These are phyloP conservation scores for Marchantia polymorpha DNA, from an alignment of 225 moss, liverwort and hornwort species.

Conservation along the genomic window DNA sequence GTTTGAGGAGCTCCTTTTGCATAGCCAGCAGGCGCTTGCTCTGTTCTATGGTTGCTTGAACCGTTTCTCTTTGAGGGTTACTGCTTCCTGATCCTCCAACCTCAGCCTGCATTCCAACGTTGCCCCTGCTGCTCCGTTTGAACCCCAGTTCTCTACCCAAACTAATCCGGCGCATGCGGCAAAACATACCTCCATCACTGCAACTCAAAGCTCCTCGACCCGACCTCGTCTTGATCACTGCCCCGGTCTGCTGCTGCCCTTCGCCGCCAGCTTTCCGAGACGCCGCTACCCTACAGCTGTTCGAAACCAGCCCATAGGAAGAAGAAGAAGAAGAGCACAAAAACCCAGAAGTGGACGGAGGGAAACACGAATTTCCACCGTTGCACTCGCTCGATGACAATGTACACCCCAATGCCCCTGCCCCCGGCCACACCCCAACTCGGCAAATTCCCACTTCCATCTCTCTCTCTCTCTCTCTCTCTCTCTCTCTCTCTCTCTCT, in stretches of 20 bases:
- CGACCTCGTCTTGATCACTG: not conserved
- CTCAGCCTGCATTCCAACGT: constrained; percentile 26
- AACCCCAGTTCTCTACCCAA: constrained; percentile 1
- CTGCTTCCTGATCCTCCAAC: constrained; percentile 11
- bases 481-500: not conserved
- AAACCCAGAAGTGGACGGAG: constrained; percentile 3
- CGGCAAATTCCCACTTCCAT: constrained; percentile 21
- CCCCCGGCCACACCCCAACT: constrained; percentile 2
- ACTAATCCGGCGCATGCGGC: not conserved
- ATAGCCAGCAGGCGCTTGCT: constrained; percentile 61
- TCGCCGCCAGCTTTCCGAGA: not conserved
- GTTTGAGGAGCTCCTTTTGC: constrained; percentile 68
- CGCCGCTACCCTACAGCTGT: constrained; percentile 1
- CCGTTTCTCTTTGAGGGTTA: constrained; percentile 10
- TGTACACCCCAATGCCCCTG: constrained; percentile 1
- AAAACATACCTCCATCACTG: not conserved
- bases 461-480: not conserved
- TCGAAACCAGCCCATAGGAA: not conserved
- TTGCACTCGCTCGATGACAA: constrained; percentile 3
- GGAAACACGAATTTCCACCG: constrained; percentile 11
- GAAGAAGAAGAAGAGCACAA: not conserved
- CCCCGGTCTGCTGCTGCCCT: not conserved
- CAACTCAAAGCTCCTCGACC: not conserved
- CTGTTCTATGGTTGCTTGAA: constrained; percentile 45
- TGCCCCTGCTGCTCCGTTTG: not conserved